phyloP scores from a whole-genome alignment of 768 basidiomycete genomes.

The Lyophyllum semitale region DNA sequence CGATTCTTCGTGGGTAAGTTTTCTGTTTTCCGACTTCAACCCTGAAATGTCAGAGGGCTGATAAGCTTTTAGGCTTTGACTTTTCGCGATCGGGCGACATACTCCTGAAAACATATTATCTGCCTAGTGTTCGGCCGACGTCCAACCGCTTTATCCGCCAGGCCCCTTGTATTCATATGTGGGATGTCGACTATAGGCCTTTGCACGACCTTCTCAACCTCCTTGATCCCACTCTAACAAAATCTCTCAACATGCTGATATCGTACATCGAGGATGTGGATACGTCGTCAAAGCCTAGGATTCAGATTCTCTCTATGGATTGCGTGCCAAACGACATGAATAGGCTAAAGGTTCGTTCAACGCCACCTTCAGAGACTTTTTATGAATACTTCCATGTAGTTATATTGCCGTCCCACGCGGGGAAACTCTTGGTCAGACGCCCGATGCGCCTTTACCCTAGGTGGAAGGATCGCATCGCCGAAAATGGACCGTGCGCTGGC shows the following conservation, averaged over 20 bases:
- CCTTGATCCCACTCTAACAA: conserved; percentile 24
- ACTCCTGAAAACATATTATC: conserved; percentile 31
- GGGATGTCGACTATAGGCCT: conserved; percentile 25
- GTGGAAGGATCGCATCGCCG: conserved; percentile 24
- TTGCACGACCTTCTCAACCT: conserved; percentile 22
- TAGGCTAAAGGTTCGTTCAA: conserved; percentile 26
- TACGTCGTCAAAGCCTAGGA: conserved; percentile 21
- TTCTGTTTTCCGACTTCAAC: background rate
- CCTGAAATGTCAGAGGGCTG: background rate
- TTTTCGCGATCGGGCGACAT: conserved; percentile 26
- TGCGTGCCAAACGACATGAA: conserved; percentile 26
- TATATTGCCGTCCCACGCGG: conserved; percentile 28
- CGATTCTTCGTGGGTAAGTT: conserved; percentile 32
- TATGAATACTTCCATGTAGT: conserved; percentile 13
- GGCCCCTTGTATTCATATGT: conserved; percentile 15
- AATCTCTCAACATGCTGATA: conserved; percentile 27
- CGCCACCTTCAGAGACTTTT: background rate
- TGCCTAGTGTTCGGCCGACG: conserved; percentile 20
- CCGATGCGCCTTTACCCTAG: conserved; percentile 26
- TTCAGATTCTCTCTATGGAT: conserved; percentile 31
- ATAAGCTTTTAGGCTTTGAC: conserved; percentile 26
- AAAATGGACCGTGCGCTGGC: conserved; percentile 22
- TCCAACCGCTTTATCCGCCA: background rate
- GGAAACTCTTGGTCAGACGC: conserved; percentile 31
- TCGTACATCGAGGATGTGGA: conserved; percentile 26